phyloP scores from a whole-genome alignment of 345 rosid genomes.

The Hypericum androsaemum region DNA sequence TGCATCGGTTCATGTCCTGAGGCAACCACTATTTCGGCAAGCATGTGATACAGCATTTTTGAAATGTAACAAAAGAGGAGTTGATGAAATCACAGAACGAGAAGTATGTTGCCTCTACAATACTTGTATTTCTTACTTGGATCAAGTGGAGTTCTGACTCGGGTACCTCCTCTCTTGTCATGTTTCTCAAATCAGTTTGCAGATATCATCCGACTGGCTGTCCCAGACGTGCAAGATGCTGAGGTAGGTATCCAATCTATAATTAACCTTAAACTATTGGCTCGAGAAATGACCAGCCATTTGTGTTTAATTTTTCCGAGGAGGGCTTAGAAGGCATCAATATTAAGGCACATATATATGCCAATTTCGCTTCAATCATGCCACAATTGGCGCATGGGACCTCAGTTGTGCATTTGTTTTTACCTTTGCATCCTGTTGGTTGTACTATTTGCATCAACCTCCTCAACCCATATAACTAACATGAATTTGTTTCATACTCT shows the following conservation, averaged over 20 bases:
- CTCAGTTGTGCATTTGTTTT: no score
- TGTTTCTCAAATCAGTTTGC: conserved; percentile 42
- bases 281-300: not conserved
- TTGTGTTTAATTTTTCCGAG: no score
- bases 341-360: no score
- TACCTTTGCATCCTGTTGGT: no score
- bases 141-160: conserved; percentile 11
- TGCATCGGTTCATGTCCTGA: conserved; percentile 67
- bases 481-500: not conserved
- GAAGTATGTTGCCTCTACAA: conserved; percentile 34
- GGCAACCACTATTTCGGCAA: conserved; percentile 50
- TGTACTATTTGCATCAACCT: no score
- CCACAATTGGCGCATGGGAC: no score
- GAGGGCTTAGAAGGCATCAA: no score
- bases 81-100: conserved; percentile 41
- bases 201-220: conserved; percentile 36
- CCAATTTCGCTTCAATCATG: no score
- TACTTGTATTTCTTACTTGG: not conserved
- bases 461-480: no score
- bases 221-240: conserved; percentile 39
- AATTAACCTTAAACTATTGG: not conserved
- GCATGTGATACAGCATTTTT: conserved; percentile 62
- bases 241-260: conserved; percentile 36
- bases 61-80: conserved; percentile 39
- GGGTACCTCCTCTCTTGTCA: conserved; percentile 5